phyloP scores from a whole-genome alignment of 306 rosid species.

The Cicer pinnatifidum region DNA sequence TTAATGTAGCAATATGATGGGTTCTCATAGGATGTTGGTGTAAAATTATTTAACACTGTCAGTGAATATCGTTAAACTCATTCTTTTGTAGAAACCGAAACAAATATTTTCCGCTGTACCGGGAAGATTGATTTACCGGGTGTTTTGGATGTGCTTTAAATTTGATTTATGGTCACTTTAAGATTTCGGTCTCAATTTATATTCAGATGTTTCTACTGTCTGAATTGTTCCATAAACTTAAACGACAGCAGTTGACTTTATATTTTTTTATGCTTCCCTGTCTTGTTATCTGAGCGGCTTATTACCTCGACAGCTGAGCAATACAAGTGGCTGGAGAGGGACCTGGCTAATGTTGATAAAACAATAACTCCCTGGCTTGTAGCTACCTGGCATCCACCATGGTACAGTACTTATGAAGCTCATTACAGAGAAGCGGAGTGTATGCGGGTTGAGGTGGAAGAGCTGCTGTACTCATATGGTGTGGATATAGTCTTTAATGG shows the following conservation, averaged over 20 bases:
- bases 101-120: slow-evolving; percentile 1
- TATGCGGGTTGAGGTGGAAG: slow-evolving; percentile 79
- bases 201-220: neutral
- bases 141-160: slow-evolving; percentile 1
- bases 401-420: slow-evolving; percentile 74
- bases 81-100: neutral
- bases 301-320: slow-evolving; percentile 59
- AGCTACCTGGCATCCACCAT: slow-evolving; percentile 87
- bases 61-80: neutral
- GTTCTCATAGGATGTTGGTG: too few species aligned
- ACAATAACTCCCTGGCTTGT: slow-evolving; percentile 84
- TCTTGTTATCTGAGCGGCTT: slow-evolving; percentile 26
- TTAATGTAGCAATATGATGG: too few species aligned
- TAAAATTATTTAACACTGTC: too few species aligned
- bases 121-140: neutral
- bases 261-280: neutral
- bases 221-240: slow-evolving; percentile 3
- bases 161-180: slow-evolving; percentile 6
- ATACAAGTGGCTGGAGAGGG: slow-evolving; percentile 82
- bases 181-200: slow-evolving; percentile 2
- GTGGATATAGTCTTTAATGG: slow-evolving; percentile 83
- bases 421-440: slow-evolving; percentile 90
- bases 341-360: slow-evolving; percentile 72
- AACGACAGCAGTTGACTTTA: neutral
- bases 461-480: slow-evolving; percentile 66